A percentile compares a stretch with the other conserved stretches of the same genome.
Conservation (phyloP, 805 yeast species). For the Yarrowia sp. region DNA sequence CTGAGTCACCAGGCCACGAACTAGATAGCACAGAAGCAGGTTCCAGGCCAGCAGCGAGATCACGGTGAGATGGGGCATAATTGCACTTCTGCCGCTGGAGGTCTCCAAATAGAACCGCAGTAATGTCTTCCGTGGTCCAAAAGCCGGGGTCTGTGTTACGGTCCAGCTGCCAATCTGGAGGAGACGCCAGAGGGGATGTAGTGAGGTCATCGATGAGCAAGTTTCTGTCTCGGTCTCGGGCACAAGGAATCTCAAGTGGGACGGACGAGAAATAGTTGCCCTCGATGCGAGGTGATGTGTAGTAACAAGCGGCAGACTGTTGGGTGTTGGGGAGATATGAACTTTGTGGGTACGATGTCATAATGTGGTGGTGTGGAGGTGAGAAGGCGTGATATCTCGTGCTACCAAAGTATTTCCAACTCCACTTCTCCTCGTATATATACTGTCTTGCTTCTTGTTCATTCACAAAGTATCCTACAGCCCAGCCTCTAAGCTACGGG, state of each 20-base stretch:
- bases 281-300: background rate
- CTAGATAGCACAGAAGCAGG: conserved; percentile 11
- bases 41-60: conserved; percentile 3
- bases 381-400: background rate
- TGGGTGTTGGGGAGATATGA: conserved; percentile 12
- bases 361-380: background rate
- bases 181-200: conserved; percentile 27
- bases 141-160: background rate
- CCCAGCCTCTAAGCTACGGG: too few species aligned
- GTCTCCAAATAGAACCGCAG: too few species aligned
- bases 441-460: background rate
- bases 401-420: too few species aligned
- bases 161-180: conserved; percentile 17
- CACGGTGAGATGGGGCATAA: too few species aligned
- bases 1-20: conserved; percentile 20
- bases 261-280: conserved; percentile 1
- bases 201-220: background rate
- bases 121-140: background rate
- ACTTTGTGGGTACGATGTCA: conserved; percentile 4
- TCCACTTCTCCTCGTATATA: background rate
- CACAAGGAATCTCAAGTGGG: background rate
- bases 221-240: background rate
- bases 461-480: too few species aligned
- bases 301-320: background rate
- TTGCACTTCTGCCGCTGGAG: too few species aligned